A percentile compares a stretch with the other conserved stretches of the same genome.
phyloP scores from a whole-genome alignment of 345 rosid genomes.

The Eutrema heterophyllum region DNA sequence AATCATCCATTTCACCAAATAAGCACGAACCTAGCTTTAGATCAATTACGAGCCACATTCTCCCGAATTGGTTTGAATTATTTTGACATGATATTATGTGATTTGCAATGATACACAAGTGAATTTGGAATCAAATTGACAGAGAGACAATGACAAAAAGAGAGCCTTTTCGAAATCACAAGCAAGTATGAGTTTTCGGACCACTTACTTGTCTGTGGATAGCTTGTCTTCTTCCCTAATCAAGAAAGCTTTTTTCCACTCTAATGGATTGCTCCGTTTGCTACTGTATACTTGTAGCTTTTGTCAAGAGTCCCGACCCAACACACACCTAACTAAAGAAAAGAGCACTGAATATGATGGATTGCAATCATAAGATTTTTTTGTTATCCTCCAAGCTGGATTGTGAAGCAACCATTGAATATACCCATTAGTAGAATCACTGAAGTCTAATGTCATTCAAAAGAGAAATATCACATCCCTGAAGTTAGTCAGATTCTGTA shows the following conservation, averaged over 20 bases:
- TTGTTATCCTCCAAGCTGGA: slow-evolving; percentile 19
- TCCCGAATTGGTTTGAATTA: not conserved
- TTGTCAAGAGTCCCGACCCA: slow-evolving; percentile 23
- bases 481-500: not conserved
- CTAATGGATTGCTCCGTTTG: slow-evolving; percentile 12
- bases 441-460: not conserved
- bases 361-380: slow-evolving; percentile 10
- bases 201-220: slow-evolving; percentile 29
- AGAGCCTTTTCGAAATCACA: not conserved
- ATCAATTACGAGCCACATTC: slow-evolving; percentile 13
- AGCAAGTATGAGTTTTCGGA: slow-evolving; percentile 13
- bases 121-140: slow-evolving; percentile 14
- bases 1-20: slow-evolving; percentile 7
- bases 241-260: slow-evolving; percentile 8
- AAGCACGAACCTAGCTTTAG: slow-evolving; percentile 7
- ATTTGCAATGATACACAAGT: slow-evolving; percentile 22
- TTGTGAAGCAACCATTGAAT: not conserved
- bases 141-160: slow-evolving; percentile 26
- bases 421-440: not conserved
- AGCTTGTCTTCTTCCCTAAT: slow-evolving; percentile 23
- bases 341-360: slow-evolving; percentile 20
- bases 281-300: slow-evolving; percentile 20
- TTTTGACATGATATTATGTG: slow-evolving; percentile 10
- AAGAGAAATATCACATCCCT: not conserved
- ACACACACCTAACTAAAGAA: slow-evolving; percentile 19